Evolutionary conservation across 371 early-diverging fungal genomes (phyloP), one percentile per base, ranked within the genome.

Genomic region (Mortierella sp.): DNA sequence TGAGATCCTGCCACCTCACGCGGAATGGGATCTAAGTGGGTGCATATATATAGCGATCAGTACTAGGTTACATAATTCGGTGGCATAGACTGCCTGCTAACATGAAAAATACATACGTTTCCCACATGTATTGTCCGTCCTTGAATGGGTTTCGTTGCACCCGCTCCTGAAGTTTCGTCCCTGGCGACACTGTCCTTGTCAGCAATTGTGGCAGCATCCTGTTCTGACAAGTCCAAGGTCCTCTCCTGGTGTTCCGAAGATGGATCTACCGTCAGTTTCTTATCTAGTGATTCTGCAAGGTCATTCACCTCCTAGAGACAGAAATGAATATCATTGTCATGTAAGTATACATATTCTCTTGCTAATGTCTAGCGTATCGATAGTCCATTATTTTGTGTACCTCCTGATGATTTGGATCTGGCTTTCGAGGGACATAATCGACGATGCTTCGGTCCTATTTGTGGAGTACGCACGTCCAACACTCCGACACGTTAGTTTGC

Each of bases 1-100:
- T 93, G 62, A 94, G 71, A 68, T 93, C 93, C 72, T 93, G 93
- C 94, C 94, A 94, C 50, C 89, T 86, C 42, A 86, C 84, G 32
- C 86, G 83, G 63, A 83, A 89, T 9, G 94, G 94, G 50, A 94
- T 82, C 89, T 94, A 72, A n/a, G n/a, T n/a, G 37, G 7, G 14
- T 11, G 14, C 37, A 34, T 7, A 34, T 11, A 34, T 14, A 34
- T 11, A 34, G 14, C 37, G 7, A 14, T 34, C 37, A 34, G 37
- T 4, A 34, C 17, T n/a, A n/a, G n/a, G n/a, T n/a, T n/a, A n/a
- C n/a, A n/a, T n/a, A n/a, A n/a, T n/a, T n/a, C n/a, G n/a, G n/a
- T n/a, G n/a, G n/a, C n/a, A n/a, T n/a, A n/a, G n/a, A n/a, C n/a
- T n/a, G n/a, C n/a, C n/a, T n/a, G n/a, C n/a, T n/a, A n/a, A n/a